A percentile compares a stretch with the other conserved stretches of the same genome.
Conservation (phyloP, 495 filamentous ascomycete species). For the Podospora sp. region DNA sequence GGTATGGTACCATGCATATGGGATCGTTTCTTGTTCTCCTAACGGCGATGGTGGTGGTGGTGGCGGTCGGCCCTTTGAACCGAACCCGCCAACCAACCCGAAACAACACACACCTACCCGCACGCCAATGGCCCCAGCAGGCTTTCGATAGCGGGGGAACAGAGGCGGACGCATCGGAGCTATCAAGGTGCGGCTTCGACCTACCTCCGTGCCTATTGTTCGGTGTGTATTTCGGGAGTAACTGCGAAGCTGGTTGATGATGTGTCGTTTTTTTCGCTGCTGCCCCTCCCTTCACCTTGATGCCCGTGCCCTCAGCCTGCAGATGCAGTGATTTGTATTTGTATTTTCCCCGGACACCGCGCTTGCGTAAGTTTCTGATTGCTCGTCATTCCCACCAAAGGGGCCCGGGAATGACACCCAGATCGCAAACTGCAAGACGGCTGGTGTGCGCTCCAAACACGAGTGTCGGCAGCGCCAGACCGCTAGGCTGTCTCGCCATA, state of each 20-base stretch:
- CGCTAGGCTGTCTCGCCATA: no score
- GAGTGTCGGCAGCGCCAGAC: background rate
- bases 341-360: background rate
- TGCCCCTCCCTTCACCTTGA: background rate
- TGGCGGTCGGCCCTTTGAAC: background rate
- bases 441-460: background rate
- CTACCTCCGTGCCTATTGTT: background rate
- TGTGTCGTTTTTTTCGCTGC: background rate
- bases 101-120: background rate
- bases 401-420: background rate
- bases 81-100: slow-evolving; percentile 3
- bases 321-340: background rate
- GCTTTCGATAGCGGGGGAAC: background rate
- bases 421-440: background rate
- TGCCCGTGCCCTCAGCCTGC: background rate
- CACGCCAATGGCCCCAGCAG: background rate
- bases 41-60: background rate
- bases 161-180: background rate
- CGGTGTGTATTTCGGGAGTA: background rate
- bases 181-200: background rate
- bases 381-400: background rate
- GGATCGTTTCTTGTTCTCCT: slow-evolving; percentile 1
- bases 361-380: background rate
- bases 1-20: background rate
- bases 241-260: background rate